Evolutionary conservation across 2,329 filamentous ascomycete genomes (phyloP).

Genomic region (Lecanicillium sp.): DNA sequence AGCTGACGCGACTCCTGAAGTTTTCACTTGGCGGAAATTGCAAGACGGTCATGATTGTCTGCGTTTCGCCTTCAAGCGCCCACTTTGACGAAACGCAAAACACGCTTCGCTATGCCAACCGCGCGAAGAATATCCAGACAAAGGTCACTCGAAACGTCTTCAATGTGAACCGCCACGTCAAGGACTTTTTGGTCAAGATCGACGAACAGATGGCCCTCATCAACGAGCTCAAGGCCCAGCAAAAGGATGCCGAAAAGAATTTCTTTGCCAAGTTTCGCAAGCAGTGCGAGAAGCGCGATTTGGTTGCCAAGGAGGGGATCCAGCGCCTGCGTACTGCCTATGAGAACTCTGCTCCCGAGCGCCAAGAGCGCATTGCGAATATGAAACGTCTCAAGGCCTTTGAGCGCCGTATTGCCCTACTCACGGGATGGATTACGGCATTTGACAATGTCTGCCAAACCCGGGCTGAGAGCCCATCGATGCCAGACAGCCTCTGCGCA

Average conservation of each 20-base stretch:
- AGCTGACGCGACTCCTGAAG: slow-evolving; percentile 88
- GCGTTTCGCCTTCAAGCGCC: slow-evolving; percentile 89
- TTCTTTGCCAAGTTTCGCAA: slow-evolving; percentile 88
- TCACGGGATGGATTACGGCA: slow-evolving; percentile 88
- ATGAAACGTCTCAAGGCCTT: slow-evolving; percentile 79
- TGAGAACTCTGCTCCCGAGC: slow-evolving; percentile 68
- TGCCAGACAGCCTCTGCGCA: slow-evolving; percentile 59
- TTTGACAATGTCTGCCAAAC: slow-evolving; percentile 77
- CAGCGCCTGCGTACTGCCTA: slow-evolving; percentile 74
- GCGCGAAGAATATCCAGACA: slow-evolving; percentile 98
- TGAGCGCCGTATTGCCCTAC: slow-evolving; percentile 72
- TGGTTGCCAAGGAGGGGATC: slow-evolving; percentile 67
- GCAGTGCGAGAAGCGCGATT: slow-evolving; percentile 76
- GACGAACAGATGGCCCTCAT: slow-evolving; percentile 97
- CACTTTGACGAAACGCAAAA: slow-evolving; percentile 99
- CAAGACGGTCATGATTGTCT: slow-evolving; percentile 99
- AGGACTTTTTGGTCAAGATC: slow-evolving; percentile 98
- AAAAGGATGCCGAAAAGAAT: slow-evolving; percentile 75
- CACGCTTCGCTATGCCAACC: slow-evolving; percentile 91
- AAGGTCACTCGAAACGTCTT: slow-evolving; percentile 99
- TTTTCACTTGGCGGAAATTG: slow-evolving; percentile 97
- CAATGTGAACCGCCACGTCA: slow-evolving; percentile 98
- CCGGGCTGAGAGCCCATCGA: slow-evolving; percentile 51
- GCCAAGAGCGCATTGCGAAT: slow-evolving; percentile 67
- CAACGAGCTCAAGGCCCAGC: slow-evolving; percentile 87